Evolutionary conservation across 2,329 filamentous ascomycete species (phyloP), one percentile per base, ranked within the genome.

Genomic region (Fusarium sp.): DNA sequence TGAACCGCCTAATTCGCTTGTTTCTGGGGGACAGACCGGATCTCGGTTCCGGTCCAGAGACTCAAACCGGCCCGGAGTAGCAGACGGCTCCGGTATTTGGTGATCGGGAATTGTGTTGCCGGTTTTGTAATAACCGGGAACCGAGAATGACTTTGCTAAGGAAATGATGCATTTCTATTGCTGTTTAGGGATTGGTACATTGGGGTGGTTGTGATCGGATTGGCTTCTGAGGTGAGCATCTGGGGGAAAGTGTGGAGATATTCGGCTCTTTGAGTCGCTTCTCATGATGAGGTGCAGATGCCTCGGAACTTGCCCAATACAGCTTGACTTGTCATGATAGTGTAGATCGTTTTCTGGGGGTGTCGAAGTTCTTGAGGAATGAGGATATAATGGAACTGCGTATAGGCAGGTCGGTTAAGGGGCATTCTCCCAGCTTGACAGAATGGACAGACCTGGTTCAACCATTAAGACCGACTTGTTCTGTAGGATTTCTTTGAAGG

Each of bases 121-220:
- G 69, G 71, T 42, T 40, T 67, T 53, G 56, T 57, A 70, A 70
- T 51, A 63, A 57, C 67, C 71, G 71, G 71, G 69, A 72, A 63
- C 67, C 71, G 62, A 69, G 36, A 54, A 18, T 26, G 30, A 23
- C 51, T 38, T 37, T 49, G 52, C 65, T 44, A 28, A 9, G 13
- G 26, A 36, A 57, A 18, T 28, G 5, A 23, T 50, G 61, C 37
- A 50, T 16, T 45, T 63, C 15, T 57, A 45, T 57, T 67, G 37
- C 67, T 51, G 44, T 41, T 70, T 65, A 58, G 18, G 49, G 66
- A 51, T 15, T 62, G 47, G 47, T 31, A 26, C 18, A n/a, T 42
- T 20, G 26, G 40, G 6, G 28, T 15, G 18, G n/a, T 13, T 36
- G 28, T 26, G 10, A n/a, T 23, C 28, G 45, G 23, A 44, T 55